These are phyloP conservation scores for Strobilomyces confusus DNA, from an alignment of 768 basidiomycete species.

Conservation along the genomic window DNA sequence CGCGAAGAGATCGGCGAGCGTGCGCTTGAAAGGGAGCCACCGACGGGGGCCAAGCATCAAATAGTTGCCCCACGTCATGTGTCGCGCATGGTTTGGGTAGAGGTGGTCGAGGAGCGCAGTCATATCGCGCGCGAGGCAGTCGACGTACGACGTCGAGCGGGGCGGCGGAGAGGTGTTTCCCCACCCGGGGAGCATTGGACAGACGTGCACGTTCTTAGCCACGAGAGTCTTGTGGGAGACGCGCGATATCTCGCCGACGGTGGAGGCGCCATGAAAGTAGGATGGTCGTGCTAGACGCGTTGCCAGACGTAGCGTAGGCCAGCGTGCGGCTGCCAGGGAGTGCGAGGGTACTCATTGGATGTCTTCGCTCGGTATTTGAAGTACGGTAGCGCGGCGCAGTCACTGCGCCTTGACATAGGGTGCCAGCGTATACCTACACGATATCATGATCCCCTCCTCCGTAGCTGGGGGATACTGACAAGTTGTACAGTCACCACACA, in stretches of 20 bases:
- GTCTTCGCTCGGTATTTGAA: not conserved
- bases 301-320: conserved; percentile 51
- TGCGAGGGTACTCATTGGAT: conserved; percentile 11
- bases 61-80: conserved; percentile 46
- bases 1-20: conserved; percentile 34
- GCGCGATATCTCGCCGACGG: conserved; percentile 41
- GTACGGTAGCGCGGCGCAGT: not conserved
- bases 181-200: conserved; percentile 58
- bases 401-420: too few species aligned
- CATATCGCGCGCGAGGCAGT: conserved; percentile 42
- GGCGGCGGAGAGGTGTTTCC: conserved; percentile 46
- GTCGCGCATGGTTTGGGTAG: conserved; percentile 42
- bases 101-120: conserved; percentile 46
- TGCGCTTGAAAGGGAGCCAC: conserved; percentile 37
- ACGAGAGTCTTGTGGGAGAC: conserved; percentile 34
- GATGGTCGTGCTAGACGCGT: conserved; percentile 44
- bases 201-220: conserved; percentile 43
- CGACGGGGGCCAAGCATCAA: conserved; percentile 44
- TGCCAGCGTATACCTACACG: too few species aligned
- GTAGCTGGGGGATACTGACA: not conserved
- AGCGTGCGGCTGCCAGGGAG: conserved; percentile 41
- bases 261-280: conserved; percentile 55
- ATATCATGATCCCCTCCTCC: not conserved
- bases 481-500: not conserved
- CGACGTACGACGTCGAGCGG: conserved; percentile 34